phyloP scores from a whole-genome alignment of 345 rosid genomes.

The Brassica rapa region DNA sequence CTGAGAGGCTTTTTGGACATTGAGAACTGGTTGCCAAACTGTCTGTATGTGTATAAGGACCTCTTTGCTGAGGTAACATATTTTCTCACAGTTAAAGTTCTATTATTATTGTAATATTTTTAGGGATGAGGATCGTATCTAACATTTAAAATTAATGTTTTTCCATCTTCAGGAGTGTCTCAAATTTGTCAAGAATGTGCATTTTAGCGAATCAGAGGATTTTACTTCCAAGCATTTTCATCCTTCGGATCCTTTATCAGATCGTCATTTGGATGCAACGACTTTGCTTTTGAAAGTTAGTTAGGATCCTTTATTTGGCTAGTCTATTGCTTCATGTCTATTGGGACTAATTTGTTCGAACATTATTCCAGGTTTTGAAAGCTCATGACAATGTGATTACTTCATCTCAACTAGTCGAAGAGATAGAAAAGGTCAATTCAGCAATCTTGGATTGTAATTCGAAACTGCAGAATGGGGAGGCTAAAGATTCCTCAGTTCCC shows the following conservation, averaged over 20 bases:
- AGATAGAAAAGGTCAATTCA: slow-evolving; percentile 65
- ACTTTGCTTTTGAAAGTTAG: slow-evolving; percentile 74
- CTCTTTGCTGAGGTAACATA: neutral
- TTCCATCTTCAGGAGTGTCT: neutral
- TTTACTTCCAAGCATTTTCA: neutral
- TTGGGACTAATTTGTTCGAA: slow-evolving; percentile 13
- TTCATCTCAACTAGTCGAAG: slow-evolving; percentile 65
- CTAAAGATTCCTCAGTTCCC: slow-evolving; percentile 63
- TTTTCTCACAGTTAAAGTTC: neutral
- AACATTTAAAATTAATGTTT: neutral
- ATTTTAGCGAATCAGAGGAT: neutral
- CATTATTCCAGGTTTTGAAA: slow-evolving; percentile 60
- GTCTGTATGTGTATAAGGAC: neutral
- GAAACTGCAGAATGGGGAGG: slow-evolving; percentile 71
- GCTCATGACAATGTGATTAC: slow-evolving; percentile 49
- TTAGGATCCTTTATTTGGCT: slow-evolving; percentile 11
- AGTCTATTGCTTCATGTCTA: neutral
- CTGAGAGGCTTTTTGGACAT: neutral
- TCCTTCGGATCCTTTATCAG: slow-evolving; percentile 1
- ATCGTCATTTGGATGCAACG: slow-evolving; percentile 54
- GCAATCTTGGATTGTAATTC: slow-evolving; percentile 56
- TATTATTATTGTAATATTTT: neutral
- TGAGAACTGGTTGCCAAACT: neutral
- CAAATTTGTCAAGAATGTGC: neutral
- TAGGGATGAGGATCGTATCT: neutral